Conservation (phyloP, 495 filamentous ascomycete species). For the Neurospora tetrasperma region DNA sequence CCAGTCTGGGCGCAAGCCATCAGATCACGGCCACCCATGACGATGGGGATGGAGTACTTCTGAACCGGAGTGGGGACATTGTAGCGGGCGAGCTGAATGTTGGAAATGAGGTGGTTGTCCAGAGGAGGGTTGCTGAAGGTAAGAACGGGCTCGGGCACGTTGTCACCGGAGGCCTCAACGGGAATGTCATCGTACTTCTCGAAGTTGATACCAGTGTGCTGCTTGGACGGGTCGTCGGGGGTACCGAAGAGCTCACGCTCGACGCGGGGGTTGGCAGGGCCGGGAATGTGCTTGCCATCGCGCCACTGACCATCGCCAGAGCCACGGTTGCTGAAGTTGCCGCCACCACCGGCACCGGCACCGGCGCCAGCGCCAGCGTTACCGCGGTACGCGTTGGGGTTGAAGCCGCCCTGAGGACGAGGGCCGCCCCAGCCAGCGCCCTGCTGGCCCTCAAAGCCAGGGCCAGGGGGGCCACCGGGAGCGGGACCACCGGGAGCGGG, state of each 20-base stretch:
- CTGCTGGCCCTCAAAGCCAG: conserved; percentile 15
- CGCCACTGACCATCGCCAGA: conserved; percentile 92
- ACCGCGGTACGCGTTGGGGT: conserved; percentile 59
- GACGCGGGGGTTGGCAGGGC: conserved; percentile 72
- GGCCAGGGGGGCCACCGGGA: conserved; percentile 15
- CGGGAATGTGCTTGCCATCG: conserved; percentile 92
- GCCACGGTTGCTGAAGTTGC: conserved; percentile 51
- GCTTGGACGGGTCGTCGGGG: conserved; percentile 85
- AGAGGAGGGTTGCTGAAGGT: conserved; percentile 89
- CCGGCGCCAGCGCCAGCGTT: conserved; percentile 36
- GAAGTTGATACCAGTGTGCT: conserved; percentile 98
- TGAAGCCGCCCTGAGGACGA: conserved; percentile 22
- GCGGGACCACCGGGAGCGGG: conserved; percentile 20
- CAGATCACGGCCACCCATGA: conserved; percentile 90
- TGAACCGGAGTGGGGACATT: conserved; percentile 91
- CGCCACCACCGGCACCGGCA: conserved; percentile 36
- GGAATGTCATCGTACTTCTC: conserved; percentile 99
- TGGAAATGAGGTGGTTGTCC: conserved; percentile 79
- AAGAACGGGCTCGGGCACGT: conserved; percentile 85
- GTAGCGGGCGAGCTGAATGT: conserved; percentile 90
- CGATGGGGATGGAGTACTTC: conserved; percentile 96
- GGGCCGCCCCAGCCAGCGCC: conserved; percentile 11
- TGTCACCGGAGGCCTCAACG: conserved; percentile 88
- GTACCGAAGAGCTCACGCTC: conserved; percentile 95
- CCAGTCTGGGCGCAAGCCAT: conserved; percentile 99